Percentiles rank a stretch among this genome's conserved stretches.
Evolutionary conservation across 441 rosid genomes (phyloP).

Genomic region (Biscutella auriculata): DNA sequence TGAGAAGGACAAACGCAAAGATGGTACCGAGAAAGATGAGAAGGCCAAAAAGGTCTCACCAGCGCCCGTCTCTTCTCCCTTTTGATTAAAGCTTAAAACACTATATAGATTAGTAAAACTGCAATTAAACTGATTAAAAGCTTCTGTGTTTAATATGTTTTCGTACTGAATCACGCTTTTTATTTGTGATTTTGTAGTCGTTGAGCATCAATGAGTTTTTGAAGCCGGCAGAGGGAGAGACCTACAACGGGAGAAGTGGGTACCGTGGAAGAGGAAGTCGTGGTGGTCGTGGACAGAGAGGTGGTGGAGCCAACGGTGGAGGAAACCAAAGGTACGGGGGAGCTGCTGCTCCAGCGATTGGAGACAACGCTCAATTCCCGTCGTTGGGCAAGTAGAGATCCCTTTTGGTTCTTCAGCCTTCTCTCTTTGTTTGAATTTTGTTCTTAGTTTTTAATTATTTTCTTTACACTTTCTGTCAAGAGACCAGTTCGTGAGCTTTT

Average conservation of each 20-base stretch:
- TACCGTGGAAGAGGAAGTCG: conserved; percentile 22
- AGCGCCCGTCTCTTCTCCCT: neutral
- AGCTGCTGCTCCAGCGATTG: conserved; percentile 18
- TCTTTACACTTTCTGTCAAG: conserved; percentile 8
- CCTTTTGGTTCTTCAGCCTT: neutral
- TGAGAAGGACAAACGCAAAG: conserved; percentile 24
- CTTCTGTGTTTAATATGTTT: too few species aligned
- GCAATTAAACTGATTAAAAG: neutral
- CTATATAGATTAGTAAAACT: too few species aligned
- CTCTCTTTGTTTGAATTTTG: conserved; percentile 8
- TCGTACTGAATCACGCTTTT: neutral
- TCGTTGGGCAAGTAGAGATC: conserved; percentile 18
- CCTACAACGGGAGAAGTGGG: conserved; percentile 10
- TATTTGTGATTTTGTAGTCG: conserved; percentile 8
- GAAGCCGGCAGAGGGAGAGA: conserved; percentile 22
- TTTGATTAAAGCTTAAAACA: neutral
- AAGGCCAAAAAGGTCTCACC: conserved; percentile 19
- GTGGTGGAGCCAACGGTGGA: conserved; percentile 3
- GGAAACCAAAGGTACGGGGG: conserved; percentile 13
- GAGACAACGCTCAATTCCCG: conserved; percentile 21
- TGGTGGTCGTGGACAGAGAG: conserved; percentile 14
- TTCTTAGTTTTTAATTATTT: conserved; percentile 12
- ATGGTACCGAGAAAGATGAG: conserved; percentile 22
- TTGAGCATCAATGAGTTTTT: conserved; percentile 23
- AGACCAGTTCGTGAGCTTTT: neutral